Evolutionary conservation across 129 eudicot genomes (phyloP).

Genomic region (Lactuca sativa): DNA sequence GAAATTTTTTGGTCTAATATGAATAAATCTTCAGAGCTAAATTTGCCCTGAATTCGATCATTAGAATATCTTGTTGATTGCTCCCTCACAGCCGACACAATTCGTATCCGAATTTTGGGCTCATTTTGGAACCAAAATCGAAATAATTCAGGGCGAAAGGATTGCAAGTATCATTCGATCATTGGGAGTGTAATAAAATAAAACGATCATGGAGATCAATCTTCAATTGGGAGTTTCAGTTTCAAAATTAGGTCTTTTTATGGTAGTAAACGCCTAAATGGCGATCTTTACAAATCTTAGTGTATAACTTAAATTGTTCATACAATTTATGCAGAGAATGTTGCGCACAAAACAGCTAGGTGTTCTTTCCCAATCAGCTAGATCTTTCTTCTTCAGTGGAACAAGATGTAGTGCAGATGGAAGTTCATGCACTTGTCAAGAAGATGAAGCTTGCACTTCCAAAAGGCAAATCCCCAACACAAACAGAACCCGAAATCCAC

Average conservation of each 20-base stretch:
- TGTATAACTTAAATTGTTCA: background rate
- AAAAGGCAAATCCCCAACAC: slow-evolving; percentile 46
- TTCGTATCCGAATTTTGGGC: slow-evolving; percentile 9
- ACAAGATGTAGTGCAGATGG: slow-evolving; percentile 90
- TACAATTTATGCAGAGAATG: slow-evolving; percentile 51
- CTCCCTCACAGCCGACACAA: background rate
- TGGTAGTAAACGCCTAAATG: background rate
- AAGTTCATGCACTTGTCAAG: slow-evolving; percentile 87
- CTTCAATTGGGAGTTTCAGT: background rate
- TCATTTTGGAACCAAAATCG: background rate
- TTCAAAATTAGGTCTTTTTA: slow-evolving; percentile 1
- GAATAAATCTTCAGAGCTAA: background rate
- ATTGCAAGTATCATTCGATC: background rate
- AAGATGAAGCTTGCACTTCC: slow-evolving; percentile 80
- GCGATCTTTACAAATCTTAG: background rate
- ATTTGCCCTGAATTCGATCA: background rate
- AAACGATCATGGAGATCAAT: slow-evolving; percentile 8
- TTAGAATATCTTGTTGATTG: background rate
- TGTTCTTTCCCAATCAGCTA: slow-evolving; percentile 76
- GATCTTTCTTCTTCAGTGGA: slow-evolving; percentile 82
- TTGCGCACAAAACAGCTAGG: slow-evolving; percentile 91
- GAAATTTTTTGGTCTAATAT: background rate
- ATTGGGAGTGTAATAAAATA: slow-evolving; percentile 1
- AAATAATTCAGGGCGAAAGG: background rate
- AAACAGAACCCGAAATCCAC: slow-evolving; percentile 40